phyloP scores from a whole-genome alignment of 768 basidiomycete species.

The Suillus tomentosus region DNA sequence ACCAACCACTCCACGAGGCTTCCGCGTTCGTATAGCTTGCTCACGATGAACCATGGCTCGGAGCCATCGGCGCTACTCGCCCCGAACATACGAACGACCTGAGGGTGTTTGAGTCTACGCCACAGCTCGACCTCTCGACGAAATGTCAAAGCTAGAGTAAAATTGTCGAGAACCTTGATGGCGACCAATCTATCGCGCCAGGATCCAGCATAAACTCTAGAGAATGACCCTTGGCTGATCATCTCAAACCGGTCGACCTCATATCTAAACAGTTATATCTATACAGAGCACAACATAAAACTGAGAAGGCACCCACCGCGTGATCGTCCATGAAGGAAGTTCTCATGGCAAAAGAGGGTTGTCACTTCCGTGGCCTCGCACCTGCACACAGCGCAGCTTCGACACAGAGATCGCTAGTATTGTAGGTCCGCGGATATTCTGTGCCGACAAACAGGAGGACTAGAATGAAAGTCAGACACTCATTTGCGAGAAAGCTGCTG shows the following conservation, averaged over 20 bases:
- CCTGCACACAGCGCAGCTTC: slow-evolving; percentile 48
- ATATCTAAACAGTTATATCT: slow-evolving; percentile 43
- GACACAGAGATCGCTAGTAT: slow-evolving; percentile 44
- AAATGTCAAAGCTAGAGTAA: slow-evolving; percentile 65
- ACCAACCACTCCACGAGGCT: slow-evolving; percentile 63
- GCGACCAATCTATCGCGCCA: slow-evolving; percentile 71
- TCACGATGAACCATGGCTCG: slow-evolving; percentile 80
- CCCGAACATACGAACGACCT: slow-evolving; percentile 74
- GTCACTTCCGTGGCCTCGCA: background rate
- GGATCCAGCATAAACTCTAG: slow-evolving; percentile 71
- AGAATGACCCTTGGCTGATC: slow-evolving; percentile 76
- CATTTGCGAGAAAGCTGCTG: background rate
- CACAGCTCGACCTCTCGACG: slow-evolving; percentile 71
- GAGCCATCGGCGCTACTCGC: slow-evolving; percentile 72
- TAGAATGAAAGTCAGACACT: background rate
- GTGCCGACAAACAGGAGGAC: background rate
- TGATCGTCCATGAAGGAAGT: slow-evolving; percentile 78
- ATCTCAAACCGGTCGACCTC: slow-evolving; percentile 73
- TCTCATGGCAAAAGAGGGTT: slow-evolving; percentile 18
- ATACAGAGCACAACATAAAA: background rate
- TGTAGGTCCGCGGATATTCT: background rate
- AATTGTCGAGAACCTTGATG: slow-evolving; percentile 69
- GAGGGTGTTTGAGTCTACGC: slow-evolving; percentile 66
- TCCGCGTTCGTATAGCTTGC: slow-evolving; percentile 68
- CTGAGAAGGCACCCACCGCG: slow-evolving; percentile 42